These are phyloP conservation scores for Aspergillus cristatus DNA, from an alignment of 495 filamentous ascomycete genomes.

Conservation along the genomic window DNA sequence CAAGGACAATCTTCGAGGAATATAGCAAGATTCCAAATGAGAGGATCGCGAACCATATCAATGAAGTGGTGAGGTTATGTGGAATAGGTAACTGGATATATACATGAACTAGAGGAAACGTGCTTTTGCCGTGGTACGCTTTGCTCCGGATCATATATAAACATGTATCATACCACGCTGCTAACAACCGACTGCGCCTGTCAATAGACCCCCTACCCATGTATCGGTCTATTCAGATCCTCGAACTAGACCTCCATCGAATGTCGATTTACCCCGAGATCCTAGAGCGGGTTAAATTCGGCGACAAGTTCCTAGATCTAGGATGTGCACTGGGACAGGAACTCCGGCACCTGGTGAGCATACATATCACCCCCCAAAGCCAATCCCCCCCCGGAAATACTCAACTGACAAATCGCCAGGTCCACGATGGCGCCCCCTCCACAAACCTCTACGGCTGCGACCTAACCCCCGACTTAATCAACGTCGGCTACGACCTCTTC, in stretches of 20 bases:
- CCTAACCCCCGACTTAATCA: conserved; percentile 27
- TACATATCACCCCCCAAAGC: not conserved
- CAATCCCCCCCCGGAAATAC: not conserved
- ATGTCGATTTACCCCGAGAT: conserved; percentile 27
- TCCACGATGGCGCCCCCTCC: conserved; percentile 19
- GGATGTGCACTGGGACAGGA: conserved; percentile 33
- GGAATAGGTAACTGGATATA: conserved; percentile 4
- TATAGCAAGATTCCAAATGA: conserved; percentile 38
- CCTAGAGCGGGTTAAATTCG: conserved; percentile 28
- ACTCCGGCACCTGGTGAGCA: conserved; percentile 25
- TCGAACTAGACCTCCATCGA: conserved; percentile 30
- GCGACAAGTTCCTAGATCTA: conserved; percentile 32
- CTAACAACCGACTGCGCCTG: not conserved
- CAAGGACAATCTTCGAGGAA: conserved; percentile 30
- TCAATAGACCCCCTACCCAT: conserved; percentile 37
- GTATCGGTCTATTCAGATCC: conserved; percentile 43
- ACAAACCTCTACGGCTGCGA: conserved; percentile 33
- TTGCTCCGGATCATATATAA: not conserved
- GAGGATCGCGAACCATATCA: conserved; percentile 38
- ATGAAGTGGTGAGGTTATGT: conserved; percentile 25
- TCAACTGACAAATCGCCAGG: conserved; percentile 1
- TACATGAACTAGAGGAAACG: conserved; percentile 7
- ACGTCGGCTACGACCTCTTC: conserved; percentile 43
- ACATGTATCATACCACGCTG: not conserved
- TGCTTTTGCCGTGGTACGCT: conserved; percentile 14